Evolutionary conservation across 225 moss, liverwort and hornwort species (phyloP), one percentile per base, ranked within the genome.

Genomic region (Antitrichia curtipendula): DNA sequence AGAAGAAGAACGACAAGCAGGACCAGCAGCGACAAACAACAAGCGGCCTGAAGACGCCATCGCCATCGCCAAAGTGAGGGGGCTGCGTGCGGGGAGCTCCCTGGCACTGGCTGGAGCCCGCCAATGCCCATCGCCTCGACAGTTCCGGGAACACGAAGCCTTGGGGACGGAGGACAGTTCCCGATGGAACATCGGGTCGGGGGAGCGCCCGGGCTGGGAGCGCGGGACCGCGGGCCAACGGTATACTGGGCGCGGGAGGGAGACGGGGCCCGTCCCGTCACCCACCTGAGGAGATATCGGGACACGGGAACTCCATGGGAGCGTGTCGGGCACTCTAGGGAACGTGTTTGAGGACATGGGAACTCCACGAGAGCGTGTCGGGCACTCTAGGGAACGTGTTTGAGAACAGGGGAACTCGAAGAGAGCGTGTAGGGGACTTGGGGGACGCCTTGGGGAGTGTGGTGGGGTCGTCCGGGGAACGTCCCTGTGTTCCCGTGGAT

Each of bases 21-120:
- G 41, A 53, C 32, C 32, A 74, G 47, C 29, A 45, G 71, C 49
- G 9, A 34, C 71, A 53, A 56, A 52, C 60, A 84, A 47, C 83
- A 41, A 79, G 62, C 45, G 82, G 73, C 63, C 63, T 54, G 80
- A 27, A 72, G 85, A 80, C 88, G 80, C 85, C 85, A 88, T 88
- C 88, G 88, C 70, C 84, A 84, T 88, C 84, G 71, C 70, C 85
- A 71, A 52, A 68, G 80, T 36, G 56, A n/a, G 45, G 54, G 38
- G 62, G 56, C 68, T 20, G 87, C 43, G 36, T 70, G 81, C 61
- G 50, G 78, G 76, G 76, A 65, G 76, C 82, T 75, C 88, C 81
- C 82, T 74, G 80, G 73, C 88, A 88, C n/a, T 87, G 75, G 70
- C 88, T 88, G 84, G 88, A 88, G 88, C 88, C 85, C 88, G 88